A percentile compares a stretch with the other conserved stretches of the same genome.
phyloP scores from a whole-genome alignment of 2,329 filamentous ascomycete genomes.

The Pseudophaeomoniella oleicola region DNA sequence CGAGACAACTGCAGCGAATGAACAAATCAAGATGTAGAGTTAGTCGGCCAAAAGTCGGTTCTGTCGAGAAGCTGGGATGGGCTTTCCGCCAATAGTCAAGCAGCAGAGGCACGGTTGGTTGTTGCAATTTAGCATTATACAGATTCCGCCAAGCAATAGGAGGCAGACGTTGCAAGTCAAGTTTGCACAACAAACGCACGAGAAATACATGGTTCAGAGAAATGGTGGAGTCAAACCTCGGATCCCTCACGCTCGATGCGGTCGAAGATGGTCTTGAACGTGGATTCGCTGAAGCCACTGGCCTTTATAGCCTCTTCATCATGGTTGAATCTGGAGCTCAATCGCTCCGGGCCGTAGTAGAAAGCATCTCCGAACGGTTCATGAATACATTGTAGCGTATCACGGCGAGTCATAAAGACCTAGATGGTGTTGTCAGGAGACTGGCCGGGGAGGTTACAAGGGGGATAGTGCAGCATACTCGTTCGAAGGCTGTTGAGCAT shows the following conservation, averaged over 20 bases:
- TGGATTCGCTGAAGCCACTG: slow-evolving; percentile 29
- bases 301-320: slow-evolving; percentile 38
- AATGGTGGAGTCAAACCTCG: slow-evolving; percentile 44
- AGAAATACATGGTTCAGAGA: too few species aligned
- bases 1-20: too few species aligned
- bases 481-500: slow-evolving; percentile 93
- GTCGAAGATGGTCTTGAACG: slow-evolving; percentile 53
- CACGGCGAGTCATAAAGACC: slow-evolving; percentile 92
- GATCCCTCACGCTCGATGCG: slow-evolving; percentile 55
- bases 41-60: not conserved
- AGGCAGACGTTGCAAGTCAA: too few species aligned
- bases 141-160: too few species aligned
- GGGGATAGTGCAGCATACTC: slow-evolving; percentile 53
- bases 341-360: slow-evolving; percentile 69
- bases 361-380: slow-evolving; percentile 96
- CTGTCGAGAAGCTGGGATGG: not conserved
- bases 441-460: too few species aligned
- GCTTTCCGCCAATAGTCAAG: slow-evolving; percentile 9
- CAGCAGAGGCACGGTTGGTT: too few species aligned
- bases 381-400: slow-evolving; percentile 70
- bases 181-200: too few species aligned
- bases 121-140: too few species aligned
- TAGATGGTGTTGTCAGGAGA: slow-evolving; percentile 19
- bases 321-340: slow-evolving; percentile 63
- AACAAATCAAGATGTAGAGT: too few species aligned